phyloP scores from a whole-genome alignment of 805 yeast species.

The Yamadazyma akitaensis region DNA sequence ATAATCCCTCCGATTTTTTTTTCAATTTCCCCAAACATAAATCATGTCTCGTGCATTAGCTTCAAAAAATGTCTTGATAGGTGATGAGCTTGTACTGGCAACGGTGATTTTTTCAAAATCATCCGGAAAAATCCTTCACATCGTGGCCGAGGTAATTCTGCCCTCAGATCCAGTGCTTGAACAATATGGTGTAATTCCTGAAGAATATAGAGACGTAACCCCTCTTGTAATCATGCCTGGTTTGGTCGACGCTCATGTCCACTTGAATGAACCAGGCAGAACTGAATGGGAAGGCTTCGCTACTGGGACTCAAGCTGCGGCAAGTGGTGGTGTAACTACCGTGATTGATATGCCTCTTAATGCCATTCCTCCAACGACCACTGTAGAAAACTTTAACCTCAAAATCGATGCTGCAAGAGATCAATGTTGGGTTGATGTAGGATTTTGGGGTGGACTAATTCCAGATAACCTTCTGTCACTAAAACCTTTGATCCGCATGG shows the following conservation, averaged over 20 bases:
- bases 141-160: constrained; percentile 32
- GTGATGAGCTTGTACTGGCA: constrained; percentile 49
- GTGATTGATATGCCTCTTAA: constrained; percentile 95
- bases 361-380: constrained; percentile 95
- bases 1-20: not conserved
- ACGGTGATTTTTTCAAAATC: constrained; percentile 58
- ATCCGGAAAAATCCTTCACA: constrained; percentile 52
- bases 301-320: constrained; percentile 94
- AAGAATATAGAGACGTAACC: constrained; percentile 50
- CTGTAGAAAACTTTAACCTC: constrained; percentile 65
- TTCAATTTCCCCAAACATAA: not conserved
- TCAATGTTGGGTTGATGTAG: constrained; percentile 90
- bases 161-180: constrained; percentile 38
- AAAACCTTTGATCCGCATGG: constrained; percentile 72
- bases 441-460: constrained; percentile 94
- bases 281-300: constrained; percentile 98
- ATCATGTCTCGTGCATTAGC: constrained; percentile 61
- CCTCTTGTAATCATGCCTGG: constrained; percentile 81
- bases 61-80: constrained; percentile 55
- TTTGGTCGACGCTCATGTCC: constrained; percentile 90
- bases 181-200: constrained; percentile 36
- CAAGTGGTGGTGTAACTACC: constrained; percentile 94
- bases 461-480: constrained; percentile 73
- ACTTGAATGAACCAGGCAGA: constrained; percentile 94
- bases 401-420: constrained; percentile 77